These are phyloP conservation scores for Triadica sebifera DNA, from an alignment of 345 rosid genomes.

Conservation along the genomic window DNA sequence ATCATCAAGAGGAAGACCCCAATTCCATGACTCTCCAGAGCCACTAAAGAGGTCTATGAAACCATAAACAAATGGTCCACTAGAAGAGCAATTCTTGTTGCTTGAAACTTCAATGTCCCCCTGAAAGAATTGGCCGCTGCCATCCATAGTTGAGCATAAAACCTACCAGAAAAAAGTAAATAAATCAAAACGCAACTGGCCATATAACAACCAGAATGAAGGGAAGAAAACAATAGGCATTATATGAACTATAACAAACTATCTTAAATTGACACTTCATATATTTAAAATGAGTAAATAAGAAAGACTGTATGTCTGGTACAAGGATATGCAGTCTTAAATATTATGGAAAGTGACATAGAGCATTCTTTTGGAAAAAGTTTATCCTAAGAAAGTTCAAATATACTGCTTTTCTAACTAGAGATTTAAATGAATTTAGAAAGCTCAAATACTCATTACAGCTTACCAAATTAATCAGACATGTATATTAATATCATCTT, in stretches of 20 bases:
- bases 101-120: slow-evolving; percentile 46
- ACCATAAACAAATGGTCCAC: slow-evolving; percentile 75
- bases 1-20: slow-evolving; percentile 70
- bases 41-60: slow-evolving; percentile 85
- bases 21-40: slow-evolving; percentile 74
- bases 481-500: not conserved
- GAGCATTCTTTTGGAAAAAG: not conserved
- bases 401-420: not conserved
- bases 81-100: slow-evolving; percentile 40
- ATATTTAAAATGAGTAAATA: not conserved
- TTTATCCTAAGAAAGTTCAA: not conserved
- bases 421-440: not conserved
- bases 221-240: not conserved
- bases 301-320: not conserved
- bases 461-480: not conserved
- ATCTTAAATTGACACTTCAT: not conserved
- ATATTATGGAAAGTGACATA: not conserved
- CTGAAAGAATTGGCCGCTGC: slow-evolving; percentile 35
- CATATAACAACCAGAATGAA: slow-evolving; percentile 8
- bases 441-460: not conserved
- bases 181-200: slow-evolving; percentile 7
- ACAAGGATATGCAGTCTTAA: not conserved
- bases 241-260: not conserved
- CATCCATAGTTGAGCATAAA: slow-evolving; percentile 34
- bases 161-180: slow-evolving; percentile 42